These are phyloP conservation scores for Hysterangium stoloniferum DNA, from an alignment of 768 basidiomycete species.

Conservation along the genomic window DNA sequence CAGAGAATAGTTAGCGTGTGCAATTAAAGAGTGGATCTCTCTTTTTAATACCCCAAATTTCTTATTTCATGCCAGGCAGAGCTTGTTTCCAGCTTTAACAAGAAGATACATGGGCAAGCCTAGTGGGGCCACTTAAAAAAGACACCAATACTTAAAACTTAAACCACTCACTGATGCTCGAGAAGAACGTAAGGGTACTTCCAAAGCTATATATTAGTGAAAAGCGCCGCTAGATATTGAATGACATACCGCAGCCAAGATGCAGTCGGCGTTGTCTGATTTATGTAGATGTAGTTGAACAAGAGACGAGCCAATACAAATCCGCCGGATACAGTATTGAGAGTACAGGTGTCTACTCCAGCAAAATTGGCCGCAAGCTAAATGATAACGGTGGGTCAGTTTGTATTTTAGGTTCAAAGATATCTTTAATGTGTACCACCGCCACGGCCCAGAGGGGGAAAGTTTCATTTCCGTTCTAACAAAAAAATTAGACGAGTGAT, in stretches of 20 bases:
- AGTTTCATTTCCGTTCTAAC: constrained; percentile 26
- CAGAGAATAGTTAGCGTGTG: too few relatives aligned
- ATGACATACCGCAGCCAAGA: constrained; percentile 1
- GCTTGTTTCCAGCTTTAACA: constrained; percentile 7
- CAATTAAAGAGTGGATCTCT: too few relatives aligned
- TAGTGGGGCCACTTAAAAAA: background rate
- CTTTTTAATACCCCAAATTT: too few relatives aligned
- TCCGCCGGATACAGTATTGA: constrained; percentile 26
- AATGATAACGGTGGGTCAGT: background rate
- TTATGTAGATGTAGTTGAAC: constrained; percentile 27
- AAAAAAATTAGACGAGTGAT: background rate
- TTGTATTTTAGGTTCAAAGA: background rate
- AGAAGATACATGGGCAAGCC: constrained; percentile 5
- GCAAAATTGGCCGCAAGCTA: constrained; percentile 25
- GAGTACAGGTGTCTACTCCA: constrained; percentile 23
- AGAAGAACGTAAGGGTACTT: constrained; percentile 3
- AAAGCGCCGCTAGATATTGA: too few relatives aligned
- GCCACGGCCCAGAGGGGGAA: constrained; percentile 30
- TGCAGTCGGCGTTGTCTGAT: constrained; percentile 8
- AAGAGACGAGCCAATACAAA: constrained; percentile 22
- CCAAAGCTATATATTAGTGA: background rate
- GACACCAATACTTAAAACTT: background rate
- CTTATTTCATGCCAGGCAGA: too few relatives aligned
- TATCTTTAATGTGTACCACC: constrained; percentile 16
- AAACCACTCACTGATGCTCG: background rate